A percentile compares a stretch with the other conserved stretches of the same genome.
Conservation (phyloP, 768 basidiomycete species). For the Melanogaster broomeanus region DNA sequence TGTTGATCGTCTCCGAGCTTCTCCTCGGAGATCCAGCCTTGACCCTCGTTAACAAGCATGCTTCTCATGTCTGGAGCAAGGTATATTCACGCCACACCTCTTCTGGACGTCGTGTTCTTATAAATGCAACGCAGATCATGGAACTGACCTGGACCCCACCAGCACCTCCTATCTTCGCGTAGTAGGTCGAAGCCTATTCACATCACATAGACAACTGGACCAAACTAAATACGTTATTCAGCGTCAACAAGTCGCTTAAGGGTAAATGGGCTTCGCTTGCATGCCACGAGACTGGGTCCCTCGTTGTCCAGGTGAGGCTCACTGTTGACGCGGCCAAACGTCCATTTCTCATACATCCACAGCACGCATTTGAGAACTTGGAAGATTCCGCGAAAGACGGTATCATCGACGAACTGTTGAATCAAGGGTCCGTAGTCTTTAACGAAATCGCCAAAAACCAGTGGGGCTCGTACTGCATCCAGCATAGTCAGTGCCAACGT, state of each 20-base stretch:
- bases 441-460: slow-evolving; percentile 82
- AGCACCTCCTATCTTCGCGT: slow-evolving; percentile 85
- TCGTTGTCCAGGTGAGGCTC: slow-evolving; percentile 74
- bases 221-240: slow-evolving; percentile 28
- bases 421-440: slow-evolving; percentile 67
- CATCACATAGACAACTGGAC: not conserved
- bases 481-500: slow-evolving; percentile 62
- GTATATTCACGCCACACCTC: slow-evolving; percentile 34
- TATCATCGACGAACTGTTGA: slow-evolving; percentile 81
- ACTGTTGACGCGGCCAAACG: not conserved
- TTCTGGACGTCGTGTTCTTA: slow-evolving; percentile 5
- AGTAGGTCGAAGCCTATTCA: slow-evolving; percentile 48
- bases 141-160: slow-evolving; percentile 86
- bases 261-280: slow-evolving; percentile 90
- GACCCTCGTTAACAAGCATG: slow-evolving; percentile 88
- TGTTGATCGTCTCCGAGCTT: slow-evolving; percentile 83
- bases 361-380: slow-evolving; percentile 87
- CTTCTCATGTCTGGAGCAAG: slow-evolving; percentile 92
- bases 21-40: slow-evolving; percentile 82
- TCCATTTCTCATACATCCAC: slow-evolving; percentile 12
- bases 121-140: slow-evolving; percentile 64
- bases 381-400: slow-evolving; percentile 83
- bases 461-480: slow-evolving; percentile 88
- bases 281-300: slow-evolving; percentile 87
- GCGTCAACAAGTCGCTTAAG: slow-evolving; percentile 84